These are phyloP conservation scores for Verticillium alfalfae DNA, from an alignment of 2,329 filamentous ascomycete species.

Conservation along the genomic window DNA sequence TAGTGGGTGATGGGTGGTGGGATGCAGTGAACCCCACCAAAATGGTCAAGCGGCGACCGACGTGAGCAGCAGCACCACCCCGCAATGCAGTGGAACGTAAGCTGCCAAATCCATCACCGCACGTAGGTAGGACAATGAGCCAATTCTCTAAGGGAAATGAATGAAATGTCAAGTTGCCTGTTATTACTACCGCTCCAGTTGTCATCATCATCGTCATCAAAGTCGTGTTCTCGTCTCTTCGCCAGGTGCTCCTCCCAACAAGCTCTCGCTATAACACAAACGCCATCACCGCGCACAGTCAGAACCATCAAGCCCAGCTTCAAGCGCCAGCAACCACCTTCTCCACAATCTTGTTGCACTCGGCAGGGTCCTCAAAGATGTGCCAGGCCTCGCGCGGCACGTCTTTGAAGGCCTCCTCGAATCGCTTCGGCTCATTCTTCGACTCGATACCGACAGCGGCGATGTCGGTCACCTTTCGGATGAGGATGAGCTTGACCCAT, in stretches of 20 bases:
- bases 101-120: background rate
- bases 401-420: conserved; percentile 75
- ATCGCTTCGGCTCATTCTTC: conserved; percentile 69
- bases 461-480: conserved; percentile 76
- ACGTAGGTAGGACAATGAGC: background rate
- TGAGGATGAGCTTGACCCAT: conserved; percentile 81
- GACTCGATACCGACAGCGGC: conserved; percentile 63
- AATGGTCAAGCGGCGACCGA: background rate
- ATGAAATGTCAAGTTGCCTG: background rate
- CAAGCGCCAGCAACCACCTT: conserved; percentile 15
- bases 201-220: background rate
- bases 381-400: conserved; percentile 70
- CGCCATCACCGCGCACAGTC: background rate
- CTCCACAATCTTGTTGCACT: conserved; percentile 44
- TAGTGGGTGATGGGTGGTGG: too few species aligned
- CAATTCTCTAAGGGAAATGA: background rate
- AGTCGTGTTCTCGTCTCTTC: background rate
- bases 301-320: background rate
- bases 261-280: background rate
- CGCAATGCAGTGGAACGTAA: background rate
- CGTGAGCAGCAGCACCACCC: background rate
- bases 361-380: conserved; percentile 72
- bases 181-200: background rate
- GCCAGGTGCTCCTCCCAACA: background rate
- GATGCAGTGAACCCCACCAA: too few species aligned